Conservation (phyloP, 306 rosid species). For the Luffa acutangula region DNA sequence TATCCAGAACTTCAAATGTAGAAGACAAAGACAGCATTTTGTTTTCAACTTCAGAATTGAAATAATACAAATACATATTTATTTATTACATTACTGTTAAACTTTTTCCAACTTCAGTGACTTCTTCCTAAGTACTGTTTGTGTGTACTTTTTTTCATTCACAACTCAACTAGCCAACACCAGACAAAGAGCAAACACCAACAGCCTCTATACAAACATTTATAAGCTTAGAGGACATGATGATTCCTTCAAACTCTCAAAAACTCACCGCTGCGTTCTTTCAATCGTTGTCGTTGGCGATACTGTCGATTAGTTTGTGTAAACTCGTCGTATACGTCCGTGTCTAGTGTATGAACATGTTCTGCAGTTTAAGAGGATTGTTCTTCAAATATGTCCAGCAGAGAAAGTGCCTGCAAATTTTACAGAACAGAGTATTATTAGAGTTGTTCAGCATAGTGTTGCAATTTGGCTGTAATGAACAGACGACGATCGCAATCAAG, state of each 20-base stretch:
- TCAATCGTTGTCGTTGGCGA: not conserved
- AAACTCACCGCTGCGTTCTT: not conserved
- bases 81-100: conserved; percentile 2
- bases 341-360: not conserved
- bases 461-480: not conserved
- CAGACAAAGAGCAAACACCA: not conserved
- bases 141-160: not conserved
- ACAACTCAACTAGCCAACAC: not conserved
- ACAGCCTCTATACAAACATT: not conserved
- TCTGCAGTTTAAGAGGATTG: conserved; percentile 33
- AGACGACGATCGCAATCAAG: not conserved
- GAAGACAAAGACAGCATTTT: not conserved
- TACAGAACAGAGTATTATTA: not conserved
- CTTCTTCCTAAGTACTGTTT: not conserved
- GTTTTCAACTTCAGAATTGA: not conserved
- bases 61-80: not conserved
- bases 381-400: conserved; percentile 67
- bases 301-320: not conserved
- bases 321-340: not conserved
- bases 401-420: conserved; percentile 67
- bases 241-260: not conserved
- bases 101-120: not conserved
- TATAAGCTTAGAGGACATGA: not conserved
- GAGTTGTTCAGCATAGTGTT: not conserved
- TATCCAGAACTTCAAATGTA: not conserved